Conservation (phyloP, 306 rosid species). For the Cyamopsis tetragonoloba region DNA sequence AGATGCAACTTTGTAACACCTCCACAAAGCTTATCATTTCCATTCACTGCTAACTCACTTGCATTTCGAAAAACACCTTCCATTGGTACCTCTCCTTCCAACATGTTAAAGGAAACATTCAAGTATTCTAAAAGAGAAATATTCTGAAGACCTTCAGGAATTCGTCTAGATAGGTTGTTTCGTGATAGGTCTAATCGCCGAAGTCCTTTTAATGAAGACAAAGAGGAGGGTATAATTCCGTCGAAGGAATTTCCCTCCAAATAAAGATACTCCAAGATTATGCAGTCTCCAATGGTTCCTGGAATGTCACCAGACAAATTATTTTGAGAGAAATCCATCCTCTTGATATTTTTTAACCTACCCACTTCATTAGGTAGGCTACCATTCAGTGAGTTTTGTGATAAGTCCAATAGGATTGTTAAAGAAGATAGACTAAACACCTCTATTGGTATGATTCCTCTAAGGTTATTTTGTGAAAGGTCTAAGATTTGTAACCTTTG, state of each 20-base stretch:
- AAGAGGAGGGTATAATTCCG: constrained; percentile 33
- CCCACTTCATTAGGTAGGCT: constrained; percentile 26
- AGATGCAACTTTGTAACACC: constrained; percentile 25
- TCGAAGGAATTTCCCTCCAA: constrained; percentile 31
- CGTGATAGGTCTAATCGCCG: constrained; percentile 27
- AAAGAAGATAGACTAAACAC: constrained; percentile 16
- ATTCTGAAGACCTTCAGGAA: constrained; percentile 32
- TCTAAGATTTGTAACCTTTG: neutral
- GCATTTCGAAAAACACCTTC: constrained; percentile 35
- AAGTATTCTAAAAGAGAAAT: constrained; percentile 1
- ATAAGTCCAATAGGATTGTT: constrained; percentile 23
- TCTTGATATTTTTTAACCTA: neutral
- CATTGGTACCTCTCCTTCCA: constrained; percentile 41
- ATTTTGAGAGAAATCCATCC: constrained; percentile 27
- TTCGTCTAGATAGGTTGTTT: constrained; percentile 32
- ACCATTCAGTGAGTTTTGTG: constrained; percentile 31
- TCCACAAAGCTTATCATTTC: constrained; percentile 31
- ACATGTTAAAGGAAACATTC: constrained; percentile 38
- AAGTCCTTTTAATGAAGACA: constrained; percentile 27
- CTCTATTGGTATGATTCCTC: constrained; percentile 33
- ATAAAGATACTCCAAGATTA: constrained; percentile 25
- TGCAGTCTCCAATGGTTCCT: constrained; percentile 24
- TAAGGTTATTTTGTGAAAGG: constrained; percentile 14
- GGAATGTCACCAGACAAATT: constrained; percentile 36
- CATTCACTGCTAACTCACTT: neutral